A percentile compares a stretch with the other conserved stretches of the same genome.
Conservation (phyloP, 2,329 filamentous ascomycete species). For the Alternaria ethzedia region DNA sequence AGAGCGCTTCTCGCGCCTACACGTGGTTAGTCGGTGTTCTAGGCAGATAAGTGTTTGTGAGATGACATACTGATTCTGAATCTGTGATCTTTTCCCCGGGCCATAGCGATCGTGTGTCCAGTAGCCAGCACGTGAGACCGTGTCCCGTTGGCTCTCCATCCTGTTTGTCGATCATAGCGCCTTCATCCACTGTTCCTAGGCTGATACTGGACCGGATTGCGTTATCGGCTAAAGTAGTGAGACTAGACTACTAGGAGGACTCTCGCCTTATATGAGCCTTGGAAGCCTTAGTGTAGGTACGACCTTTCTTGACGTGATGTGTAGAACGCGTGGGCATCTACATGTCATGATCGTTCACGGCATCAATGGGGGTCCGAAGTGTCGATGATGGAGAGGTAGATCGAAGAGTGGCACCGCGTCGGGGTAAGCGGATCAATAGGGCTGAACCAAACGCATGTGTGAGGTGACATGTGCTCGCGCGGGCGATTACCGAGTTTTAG, state of each 20-base stretch:
- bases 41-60: not conserved
- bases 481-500: constrained; percentile 3
- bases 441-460: not conserved
- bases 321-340: not conserved
- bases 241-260: not conserved
- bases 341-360: constrained; percentile 6
- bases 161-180: constrained; percentile 18
- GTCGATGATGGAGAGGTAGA: constrained; percentile 7
- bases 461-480: not conserved
- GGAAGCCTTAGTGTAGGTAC: not conserved
- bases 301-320: not conserved
- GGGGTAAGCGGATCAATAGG: constrained; percentile 6
- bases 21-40: not conserved
- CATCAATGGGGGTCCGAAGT: constrained; percentile 9
- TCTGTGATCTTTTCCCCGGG: constrained; percentile 51
- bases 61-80: constrained; percentile 16
- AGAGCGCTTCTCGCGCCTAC: constrained; percentile 53
- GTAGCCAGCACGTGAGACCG: constrained; percentile 55
- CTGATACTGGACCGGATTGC: not conserved
- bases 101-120: constrained; percentile 58
- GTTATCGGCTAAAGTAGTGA: not conserved
- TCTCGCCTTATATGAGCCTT: constrained; percentile 1
- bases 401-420: not conserved
- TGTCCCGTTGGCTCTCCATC: constrained; percentile 13
- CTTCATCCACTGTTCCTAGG: not conserved